Base-by-base conservation (phyloP, 495 filamentous ascomycete genomes). In the Penicillium manginii region DNA sequence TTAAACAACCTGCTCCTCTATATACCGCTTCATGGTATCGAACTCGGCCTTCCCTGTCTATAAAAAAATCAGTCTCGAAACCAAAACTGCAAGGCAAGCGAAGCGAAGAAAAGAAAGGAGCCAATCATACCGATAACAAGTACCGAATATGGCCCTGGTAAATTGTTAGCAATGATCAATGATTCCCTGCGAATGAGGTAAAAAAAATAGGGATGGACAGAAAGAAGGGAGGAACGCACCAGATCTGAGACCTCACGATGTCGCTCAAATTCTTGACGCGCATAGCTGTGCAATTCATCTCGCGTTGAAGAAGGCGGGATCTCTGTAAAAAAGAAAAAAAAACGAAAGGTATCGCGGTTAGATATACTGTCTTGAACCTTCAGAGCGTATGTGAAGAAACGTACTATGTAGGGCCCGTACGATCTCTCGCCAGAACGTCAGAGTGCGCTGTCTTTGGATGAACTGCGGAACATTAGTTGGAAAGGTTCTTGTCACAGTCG, bases 201-300 rank as follows among this genome's bases (percentile, higher is more conserved):
- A 3, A 26, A 43, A 1, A 37, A 32, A n/a, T 15, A 29, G 17
- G 10, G 18, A 12, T 7, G 19, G 17, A 46, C n/a, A 15, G 9
- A 54, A 19, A 43, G 40, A 17, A 43, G 8, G 14, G 17, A 4
- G 11, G 49, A 43, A 73, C 84, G 19, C 76, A 90, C 87, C 61
- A 90, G 61, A 68, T 96, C 91, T 2, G 84, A 86, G 21, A 93
- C 87, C 32, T 78, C 60, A 19, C 81, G 83, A 71, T 91, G 85
- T 23, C 88, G 81, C 70, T 91, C 86, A 67, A 94, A 93, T 62
- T 94, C 91, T 45, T 79, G 74, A 12, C 91, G 83, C 29, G 88
- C 91, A 77, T 90, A 93, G 26, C 74, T 73, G 33, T 81, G 80
- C 58, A 92, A 84, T 62, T 96, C 92, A 48, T 76, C 71, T 21